Base-by-base conservation (phyloP, 148 eudicot genomes). In the Salicornia ramosissima region DNA sequence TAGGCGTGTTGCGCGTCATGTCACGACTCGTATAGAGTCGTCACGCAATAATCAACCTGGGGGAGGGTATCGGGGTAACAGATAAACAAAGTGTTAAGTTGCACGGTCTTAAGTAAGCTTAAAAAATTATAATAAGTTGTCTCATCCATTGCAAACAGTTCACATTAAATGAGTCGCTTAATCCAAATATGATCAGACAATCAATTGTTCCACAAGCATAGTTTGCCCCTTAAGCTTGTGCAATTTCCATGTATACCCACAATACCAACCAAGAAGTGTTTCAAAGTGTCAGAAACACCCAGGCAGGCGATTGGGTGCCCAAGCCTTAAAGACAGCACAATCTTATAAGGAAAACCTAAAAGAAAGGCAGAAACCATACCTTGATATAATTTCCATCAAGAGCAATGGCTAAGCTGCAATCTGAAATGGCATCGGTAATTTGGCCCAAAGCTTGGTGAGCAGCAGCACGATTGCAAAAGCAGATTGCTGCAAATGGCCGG, bases 401-500 rank as follows among this genome's bases (percentile, higher is more conserved):
- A 71, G 96, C 85, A 45, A 92, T 86, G 77, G 98, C 94, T 43
- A 88, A 75, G 80, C 91, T 90, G 80, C 98, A 92, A 88, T 92
- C 98, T 51, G 91, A 85, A 67, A 92, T 88, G 57, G 98, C 98
- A 80, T 90, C 98, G 75, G 86, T 70, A 53, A 92, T 71, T 87
- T 83, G 90, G 49, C 86, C 88, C 70, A 90, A 61, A 60, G 90
- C 88, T 85, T 90, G 94, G 75, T 86, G 79, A 19, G 98, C 91
- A 60, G 95, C 90, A 74, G 94, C 96, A 68, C 98, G 98, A 79
- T 92, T 92, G 83, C 94, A 82, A 71, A 88, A 86, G 80, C 98
- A 92, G 69, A 92, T 80, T 68, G 98, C 98, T 74, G 93, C 86
- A 81, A 92, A 92, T 68, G 94, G 84, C 22, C 83, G 86, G 52